Conservation (phyloP, 768 basidiomycete genomes). For the Russula dissimulans region DNA sequence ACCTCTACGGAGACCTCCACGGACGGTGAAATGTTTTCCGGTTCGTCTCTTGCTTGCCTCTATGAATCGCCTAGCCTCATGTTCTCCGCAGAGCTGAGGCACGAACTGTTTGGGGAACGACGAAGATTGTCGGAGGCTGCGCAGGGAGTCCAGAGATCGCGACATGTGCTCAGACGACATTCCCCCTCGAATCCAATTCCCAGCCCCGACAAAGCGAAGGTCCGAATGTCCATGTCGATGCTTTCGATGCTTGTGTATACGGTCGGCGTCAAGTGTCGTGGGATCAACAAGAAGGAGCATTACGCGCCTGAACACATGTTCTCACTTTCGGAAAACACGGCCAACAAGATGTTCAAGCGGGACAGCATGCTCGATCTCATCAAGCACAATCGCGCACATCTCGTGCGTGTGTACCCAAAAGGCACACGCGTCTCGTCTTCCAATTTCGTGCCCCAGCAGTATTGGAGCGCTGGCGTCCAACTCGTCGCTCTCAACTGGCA, state of each 20-base stretch:
- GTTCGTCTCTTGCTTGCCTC: not conserved
- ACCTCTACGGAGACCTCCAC: constrained; percentile 31
- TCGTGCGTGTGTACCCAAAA: constrained; percentile 82
- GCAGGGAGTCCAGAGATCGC: constrained; percentile 34
- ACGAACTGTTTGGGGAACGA: constrained; percentile 20
- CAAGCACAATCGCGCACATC: constrained; percentile 75
- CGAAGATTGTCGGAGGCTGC: constrained; percentile 27
- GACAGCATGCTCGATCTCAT: constrained; percentile 57
- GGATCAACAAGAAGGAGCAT: constrained; percentile 74
- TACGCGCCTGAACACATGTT: constrained; percentile 89
- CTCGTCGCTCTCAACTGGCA: constrained; percentile 97
- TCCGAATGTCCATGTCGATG: constrained; percentile 67
- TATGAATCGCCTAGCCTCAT: not conserved
- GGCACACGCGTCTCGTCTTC: constrained; percentile 72
- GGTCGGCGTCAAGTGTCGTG: constrained; percentile 89
- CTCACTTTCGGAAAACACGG: constrained; percentile 79
- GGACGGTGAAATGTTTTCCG: constrained; percentile 21
- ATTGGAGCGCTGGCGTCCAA: constrained; percentile 85
- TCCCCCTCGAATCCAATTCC: constrained; percentile 11
- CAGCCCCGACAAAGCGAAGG: constrained; percentile 30
- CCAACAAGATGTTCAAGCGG: constrained; percentile 65
- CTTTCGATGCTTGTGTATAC: constrained; percentile 83
- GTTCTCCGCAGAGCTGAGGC: constrained; percentile 14
- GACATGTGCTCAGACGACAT: constrained; percentile 28
- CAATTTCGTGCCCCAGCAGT: constrained; percentile 83